Evolutionary conservation across 2,329 filamentous ascomycete species (phyloP), one percentile per base, ranked within the genome.

Genomic region (Xylogone sp.): DNA sequence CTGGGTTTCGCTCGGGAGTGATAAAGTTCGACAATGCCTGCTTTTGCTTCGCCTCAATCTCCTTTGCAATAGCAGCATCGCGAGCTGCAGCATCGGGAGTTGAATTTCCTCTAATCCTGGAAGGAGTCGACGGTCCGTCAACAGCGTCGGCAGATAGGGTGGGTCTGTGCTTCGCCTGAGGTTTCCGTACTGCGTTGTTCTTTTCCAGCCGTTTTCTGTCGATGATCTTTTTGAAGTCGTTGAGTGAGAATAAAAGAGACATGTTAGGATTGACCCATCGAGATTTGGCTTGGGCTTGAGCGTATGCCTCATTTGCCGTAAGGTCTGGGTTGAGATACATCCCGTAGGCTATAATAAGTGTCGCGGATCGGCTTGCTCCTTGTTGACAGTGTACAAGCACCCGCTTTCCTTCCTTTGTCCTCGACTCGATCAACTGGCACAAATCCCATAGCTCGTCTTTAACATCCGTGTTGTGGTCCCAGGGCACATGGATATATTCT

Each of bases 181-280:
- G 83, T 53, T 79, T 45, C 77, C 79, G 19, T 75, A 73, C 45
- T 19, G 55, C 46, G n/a, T 51, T 53, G 9, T 53, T 56, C 46
- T 60, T 62, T 68, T 70, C 62, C 3, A 69, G 54, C 57, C 71
- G 78, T 66, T 74, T 81, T 62, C 75, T 78, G 1, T 76, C 69
- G 2, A 86, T 67, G 46, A 84, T 75, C 62, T 86, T 86, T 59
- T 86, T 83, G 65, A 92, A 93, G 63, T 93, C 88, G 66, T 92
- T 88, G 45, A 95, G 73, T 59, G 90, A 91, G 76, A 94, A 94
- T 78, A 95, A 91, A 59, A 95, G 76, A 59, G 89, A 89, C 90
- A 95, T 95, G 68, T 95, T 95, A 0, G 89, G 89, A 53, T 89
- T 91, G 60, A 95, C 93, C 89, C 90, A 95, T 63, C 79, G 83